Evolutionary conservation across 2,329 filamentous ascomycete species (phyloP).

Genomic region (Hortaea sp.): DNA sequence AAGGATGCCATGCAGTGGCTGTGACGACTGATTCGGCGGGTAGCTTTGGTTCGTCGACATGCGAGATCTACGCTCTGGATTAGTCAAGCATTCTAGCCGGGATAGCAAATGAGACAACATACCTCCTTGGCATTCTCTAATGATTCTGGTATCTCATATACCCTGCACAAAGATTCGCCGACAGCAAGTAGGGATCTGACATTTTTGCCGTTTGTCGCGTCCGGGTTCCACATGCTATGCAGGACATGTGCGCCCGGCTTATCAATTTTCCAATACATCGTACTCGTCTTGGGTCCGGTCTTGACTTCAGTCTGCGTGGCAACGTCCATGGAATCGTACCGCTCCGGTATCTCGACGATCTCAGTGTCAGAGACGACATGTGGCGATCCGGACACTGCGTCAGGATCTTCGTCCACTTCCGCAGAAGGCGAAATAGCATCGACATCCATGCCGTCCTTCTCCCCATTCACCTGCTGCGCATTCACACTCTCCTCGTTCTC

Average conservation of each 20-base stretch:
- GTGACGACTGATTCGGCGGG: conserved; percentile 19
- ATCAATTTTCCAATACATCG: conserved; percentile 24
- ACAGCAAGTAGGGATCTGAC: conserved; percentile 21
- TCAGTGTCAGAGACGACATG: conserved; percentile 17
- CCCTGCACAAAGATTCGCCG: conserved; percentile 24
- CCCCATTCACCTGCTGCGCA: conserved; percentile 28
- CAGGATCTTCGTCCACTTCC: conserved; percentile 17
- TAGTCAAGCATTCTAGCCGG: not conserved
- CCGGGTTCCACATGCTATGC: conserved; percentile 23
- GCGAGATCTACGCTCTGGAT: conserved; percentile 3
- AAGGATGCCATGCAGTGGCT: conserved; percentile 26
- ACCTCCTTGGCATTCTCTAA: conserved; percentile 12
- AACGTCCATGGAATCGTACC: conserved; percentile 24
- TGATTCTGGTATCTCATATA: conserved; percentile 21
- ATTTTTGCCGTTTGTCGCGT: conserved; percentile 7
- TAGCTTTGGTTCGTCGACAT: conserved; percentile 19
- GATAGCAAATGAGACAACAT: not conserved
- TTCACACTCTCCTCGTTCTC: conserved; percentile 22
- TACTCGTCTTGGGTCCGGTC: conserved; percentile 22
- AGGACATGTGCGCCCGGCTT: conserved; percentile 19
- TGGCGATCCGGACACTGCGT: conserved; percentile 17
- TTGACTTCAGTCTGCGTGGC: conserved; percentile 26
- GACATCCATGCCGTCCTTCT: conserved; percentile 35
- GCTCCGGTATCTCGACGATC: conserved; percentile 15
- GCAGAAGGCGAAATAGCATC: conserved; percentile 19